A percentile compares a stretch with the other conserved stretches of the same genome.
Evolutionary conservation across 2,329 filamentous ascomycete genomes (phyloP).

Genomic region (Paecilomyces dactylethromorphus): DNA sequence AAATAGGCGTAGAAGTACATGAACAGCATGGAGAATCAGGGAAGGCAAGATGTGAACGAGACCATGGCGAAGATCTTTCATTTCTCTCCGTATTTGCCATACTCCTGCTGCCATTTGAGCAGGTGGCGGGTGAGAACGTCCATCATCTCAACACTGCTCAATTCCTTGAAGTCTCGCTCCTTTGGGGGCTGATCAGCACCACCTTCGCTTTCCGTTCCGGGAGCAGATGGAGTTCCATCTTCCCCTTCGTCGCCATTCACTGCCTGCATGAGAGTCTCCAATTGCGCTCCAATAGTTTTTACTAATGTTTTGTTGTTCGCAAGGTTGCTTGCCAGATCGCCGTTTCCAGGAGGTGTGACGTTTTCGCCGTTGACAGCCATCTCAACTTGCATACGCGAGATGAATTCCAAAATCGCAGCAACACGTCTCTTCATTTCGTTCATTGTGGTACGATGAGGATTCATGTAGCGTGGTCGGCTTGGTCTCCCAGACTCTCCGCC

Average conservation of each 20-base stretch:
- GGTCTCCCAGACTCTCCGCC: conserved; percentile 51
- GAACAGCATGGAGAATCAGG: neutral
- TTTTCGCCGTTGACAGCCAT: conserved; percentile 57
- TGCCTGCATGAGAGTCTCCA: conserved; percentile 20
- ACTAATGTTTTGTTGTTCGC: conserved; percentile 21
- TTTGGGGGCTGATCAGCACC: conserved; percentile 16
- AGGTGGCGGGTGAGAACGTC: conserved; percentile 73
- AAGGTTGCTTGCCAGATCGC: conserved; percentile 16
- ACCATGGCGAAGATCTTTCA: conserved; percentile 14
- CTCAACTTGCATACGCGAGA: conserved; percentile 81
- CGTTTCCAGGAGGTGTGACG: conserved; percentile 33
- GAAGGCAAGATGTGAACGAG: neutral
- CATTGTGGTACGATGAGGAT: conserved; percentile 63
- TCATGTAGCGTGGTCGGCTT: conserved; percentile 54
- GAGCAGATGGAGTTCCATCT: conserved; percentile 5
- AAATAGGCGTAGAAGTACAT: neutral
- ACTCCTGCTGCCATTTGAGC: conserved; percentile 78
- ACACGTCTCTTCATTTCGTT: conserved; percentile 82
- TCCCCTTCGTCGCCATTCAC: conserved; percentile 18
- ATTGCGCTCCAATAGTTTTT: conserved; percentile 29
- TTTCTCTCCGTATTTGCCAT: conserved; percentile 47
- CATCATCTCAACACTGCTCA: conserved; percentile 86
- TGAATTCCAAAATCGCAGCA: conserved; percentile 80
- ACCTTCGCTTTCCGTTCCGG: conserved; percentile 18
- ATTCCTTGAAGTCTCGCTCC: conserved; percentile 60